Evolutionary conservation across 2,329 filamentous ascomycete species (phyloP).

Genomic region (Calonectria montana): DNA sequence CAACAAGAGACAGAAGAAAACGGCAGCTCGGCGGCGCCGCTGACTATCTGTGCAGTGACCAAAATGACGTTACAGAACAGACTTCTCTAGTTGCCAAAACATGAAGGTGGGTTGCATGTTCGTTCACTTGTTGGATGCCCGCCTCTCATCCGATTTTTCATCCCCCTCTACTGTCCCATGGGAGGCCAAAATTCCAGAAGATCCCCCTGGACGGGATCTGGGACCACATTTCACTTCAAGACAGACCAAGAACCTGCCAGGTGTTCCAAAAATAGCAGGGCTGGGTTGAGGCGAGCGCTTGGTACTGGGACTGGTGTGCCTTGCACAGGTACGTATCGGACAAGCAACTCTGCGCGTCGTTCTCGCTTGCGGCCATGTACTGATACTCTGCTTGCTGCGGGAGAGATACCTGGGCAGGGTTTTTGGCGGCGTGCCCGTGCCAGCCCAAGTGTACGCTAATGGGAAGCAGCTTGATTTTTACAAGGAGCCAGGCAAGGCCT

Average conservation of each 20-base stretch:
- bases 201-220: constrained; percentile 27
- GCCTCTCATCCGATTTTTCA: constrained; percentile 3
- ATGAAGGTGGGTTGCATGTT: constrained; percentile 5
- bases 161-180: constrained; percentile 1
- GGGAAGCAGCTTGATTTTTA: background rate
- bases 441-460: constrained; percentile 7
- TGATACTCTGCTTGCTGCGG: background rate
- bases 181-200: constrained; percentile 27
- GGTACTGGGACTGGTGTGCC: constrained; percentile 22
- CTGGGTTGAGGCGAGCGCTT: constrained; percentile 37
- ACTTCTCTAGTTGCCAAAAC: background rate
- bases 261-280: constrained; percentile 43
- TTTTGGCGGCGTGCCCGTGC: constrained; percentile 33
- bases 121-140: constrained; percentile 5
- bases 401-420: background rate
- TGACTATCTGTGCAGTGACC: background rate
- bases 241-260: constrained; percentile 35
- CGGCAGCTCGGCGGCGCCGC: constrained; percentile 14
- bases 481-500: background rate
- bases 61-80: constrained; percentile 9
- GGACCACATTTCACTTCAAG: constrained; percentile 35
- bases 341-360: background rate
- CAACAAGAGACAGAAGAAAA: constrained; percentile 14
- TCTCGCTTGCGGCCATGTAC: background rate
- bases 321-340: background rate